Percentiles rank a stretch among this genome's conserved stretches.
phyloP scores from a whole-genome alignment of 257 asterid genomes.

The Buddleja alternifolia region DNA sequence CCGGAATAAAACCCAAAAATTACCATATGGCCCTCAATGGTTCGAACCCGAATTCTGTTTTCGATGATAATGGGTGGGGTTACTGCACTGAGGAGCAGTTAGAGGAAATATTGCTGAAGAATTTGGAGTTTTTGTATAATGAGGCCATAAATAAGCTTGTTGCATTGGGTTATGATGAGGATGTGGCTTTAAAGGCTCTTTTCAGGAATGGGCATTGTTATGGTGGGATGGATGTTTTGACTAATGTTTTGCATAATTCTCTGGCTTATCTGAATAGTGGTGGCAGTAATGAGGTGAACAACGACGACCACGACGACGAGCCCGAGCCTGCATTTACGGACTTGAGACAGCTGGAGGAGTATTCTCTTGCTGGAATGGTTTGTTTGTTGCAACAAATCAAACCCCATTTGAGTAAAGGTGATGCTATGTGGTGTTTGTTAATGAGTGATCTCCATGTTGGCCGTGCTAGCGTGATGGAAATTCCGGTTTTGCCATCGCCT shows the following conservation, averaged over 20 bases:
- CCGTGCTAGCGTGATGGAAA: constrained; percentile 86
- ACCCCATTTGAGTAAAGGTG: constrained; percentile 81
- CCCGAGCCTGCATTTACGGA: constrained; percentile 54
- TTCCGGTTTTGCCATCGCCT: constrained; percentile 66
- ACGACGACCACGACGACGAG: constrained; percentile 49
- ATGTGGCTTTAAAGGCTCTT: constrained; percentile 71
- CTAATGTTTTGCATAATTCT: constrained; percentile 76
- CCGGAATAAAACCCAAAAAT: constrained; percentile 30
- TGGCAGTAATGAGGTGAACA: constrained; percentile 32
- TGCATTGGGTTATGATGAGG: constrained; percentile 70
- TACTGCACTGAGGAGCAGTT: constrained; percentile 71
- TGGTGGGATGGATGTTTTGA: constrained; percentile 91
- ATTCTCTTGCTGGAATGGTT: constrained; percentile 85
- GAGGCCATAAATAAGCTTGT: constrained; percentile 65
- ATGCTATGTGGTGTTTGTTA: constrained; percentile 96
- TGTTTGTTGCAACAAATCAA: constrained; percentile 82
- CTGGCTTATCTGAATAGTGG: constrained; percentile 64
- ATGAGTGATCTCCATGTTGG: constrained; percentile 91
- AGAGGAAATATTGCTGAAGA: constrained; percentile 68
- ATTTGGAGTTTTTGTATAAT: constrained; percentile 64
- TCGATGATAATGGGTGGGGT: constrained; percentile 68
- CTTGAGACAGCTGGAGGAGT: constrained; percentile 81
- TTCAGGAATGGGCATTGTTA: constrained; percentile 76
- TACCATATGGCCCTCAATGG: constrained; percentile 39
- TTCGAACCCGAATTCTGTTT: constrained; percentile 33